These are phyloP conservation scores for Sugiyamaella floridensis DNA, from an alignment of 805 yeast genomes.

Conservation along the genomic window DNA sequence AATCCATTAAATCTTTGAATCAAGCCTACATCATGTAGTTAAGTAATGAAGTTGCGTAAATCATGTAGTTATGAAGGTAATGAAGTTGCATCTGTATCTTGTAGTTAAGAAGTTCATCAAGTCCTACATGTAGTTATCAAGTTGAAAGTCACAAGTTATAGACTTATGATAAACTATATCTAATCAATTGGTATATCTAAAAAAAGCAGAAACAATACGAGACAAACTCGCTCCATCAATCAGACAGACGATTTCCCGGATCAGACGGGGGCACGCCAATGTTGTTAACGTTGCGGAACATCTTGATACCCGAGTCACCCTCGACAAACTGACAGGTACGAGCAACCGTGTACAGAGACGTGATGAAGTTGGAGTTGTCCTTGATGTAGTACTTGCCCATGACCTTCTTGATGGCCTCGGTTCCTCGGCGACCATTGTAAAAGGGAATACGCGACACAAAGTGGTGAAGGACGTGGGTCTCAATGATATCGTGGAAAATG, in stretches of 20 bases:
- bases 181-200: background rate
- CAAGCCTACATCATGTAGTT: too few species aligned
- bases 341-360: constrained; percentile 48
- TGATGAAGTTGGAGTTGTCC: constrained; percentile 65
- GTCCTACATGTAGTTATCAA: too few species aligned
- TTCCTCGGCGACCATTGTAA: constrained; percentile 68
- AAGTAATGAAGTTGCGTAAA: too few species aligned
- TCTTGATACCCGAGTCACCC: constrained; percentile 56
- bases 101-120: too few species aligned
- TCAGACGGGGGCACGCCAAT: constrained; percentile 37
- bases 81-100: too few species aligned
- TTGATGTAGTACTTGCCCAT: constrained; percentile 76
- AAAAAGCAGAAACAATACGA: constrained; percentile 5
- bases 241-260: constrained; percentile 6
- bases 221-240: background rate
- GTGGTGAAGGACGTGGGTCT: constrained; percentile 85
- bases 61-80: too few species aligned
- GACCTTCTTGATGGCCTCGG: constrained; percentile 70
- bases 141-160: constrained; percentile 5
- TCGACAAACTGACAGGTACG: constrained; percentile 69
- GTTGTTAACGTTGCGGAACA: constrained; percentile 69
- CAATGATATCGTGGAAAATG: constrained; percentile 83
- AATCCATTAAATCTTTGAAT: too few species aligned
- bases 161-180: background rate
- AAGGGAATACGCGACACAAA: constrained; percentile 79